A percentile compares a stretch with the other conserved stretches of the same genome.
Evolutionary conservation across 345 rosid genomes (phyloP).

Genomic region (Gossypium rotundifolium): DNA sequence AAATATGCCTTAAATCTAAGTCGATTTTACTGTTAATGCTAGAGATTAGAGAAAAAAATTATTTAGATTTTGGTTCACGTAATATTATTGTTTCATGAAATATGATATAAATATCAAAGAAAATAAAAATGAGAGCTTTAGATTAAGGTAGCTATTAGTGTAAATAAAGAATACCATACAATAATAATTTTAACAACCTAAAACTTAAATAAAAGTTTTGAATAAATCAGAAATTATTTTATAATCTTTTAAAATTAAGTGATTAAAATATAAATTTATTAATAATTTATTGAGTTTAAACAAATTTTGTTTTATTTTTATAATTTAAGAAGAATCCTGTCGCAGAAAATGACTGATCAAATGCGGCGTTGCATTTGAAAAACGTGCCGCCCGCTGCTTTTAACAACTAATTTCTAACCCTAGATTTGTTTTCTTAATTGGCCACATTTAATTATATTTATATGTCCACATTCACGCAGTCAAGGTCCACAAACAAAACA

Average conservation of each 20-base stretch:
- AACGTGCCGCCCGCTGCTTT: neutral
- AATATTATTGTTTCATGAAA: too few species aligned
- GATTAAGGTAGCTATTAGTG: too few species aligned
- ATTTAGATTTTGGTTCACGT: accelerated
- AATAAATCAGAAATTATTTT: accelerated
- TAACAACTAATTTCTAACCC: neutral
- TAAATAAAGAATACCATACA: too few species aligned
- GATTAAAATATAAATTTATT: too few species aligned
- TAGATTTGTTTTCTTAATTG: neutral
- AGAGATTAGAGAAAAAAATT: accelerated
- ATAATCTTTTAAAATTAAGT: accelerated
- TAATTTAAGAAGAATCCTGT: too few species aligned
- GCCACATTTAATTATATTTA: neutral
- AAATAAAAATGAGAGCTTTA: too few species aligned
- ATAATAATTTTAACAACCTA: too few species aligned
- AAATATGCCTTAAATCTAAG: too few species aligned
- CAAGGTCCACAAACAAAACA: neutral
- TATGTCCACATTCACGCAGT: neutral
- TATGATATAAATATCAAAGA: too few species aligned
- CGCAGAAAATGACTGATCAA: neutral
- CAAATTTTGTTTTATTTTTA: too few species aligned
- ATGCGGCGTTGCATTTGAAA: neutral
- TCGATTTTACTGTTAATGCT: accelerated
- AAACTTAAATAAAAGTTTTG: too few species aligned
- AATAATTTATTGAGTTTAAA: too few species aligned